Percentiles rank a stretch among this genome's conserved stretches.
phyloP scores from a whole-genome alignment of 768 basidiomycete species.

The Pisolithus sp. region DNA sequence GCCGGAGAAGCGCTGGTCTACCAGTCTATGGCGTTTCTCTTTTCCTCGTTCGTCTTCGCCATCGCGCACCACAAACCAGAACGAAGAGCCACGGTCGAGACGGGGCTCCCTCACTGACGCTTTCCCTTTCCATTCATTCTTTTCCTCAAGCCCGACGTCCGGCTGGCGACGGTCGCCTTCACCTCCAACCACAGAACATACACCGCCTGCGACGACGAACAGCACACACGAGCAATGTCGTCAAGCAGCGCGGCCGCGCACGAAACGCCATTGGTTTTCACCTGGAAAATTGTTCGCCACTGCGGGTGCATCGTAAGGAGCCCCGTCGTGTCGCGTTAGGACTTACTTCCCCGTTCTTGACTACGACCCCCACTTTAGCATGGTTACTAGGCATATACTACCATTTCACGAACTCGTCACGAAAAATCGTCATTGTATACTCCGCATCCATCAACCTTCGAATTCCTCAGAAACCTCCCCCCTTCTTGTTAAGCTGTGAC shows the following conservation, averaged over 20 bases:
- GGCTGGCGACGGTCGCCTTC: slow-evolving; percentile 34
- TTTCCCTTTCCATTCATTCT: slow-evolving; percentile 41
- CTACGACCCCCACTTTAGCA: neutral
- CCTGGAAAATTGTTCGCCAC: slow-evolving; percentile 45
- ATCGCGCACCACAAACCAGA: slow-evolving; percentile 20
- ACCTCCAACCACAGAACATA: slow-evolving; percentile 31
- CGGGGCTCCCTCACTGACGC: slow-evolving; percentile 32
- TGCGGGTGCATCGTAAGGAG: slow-evolving; percentile 31
- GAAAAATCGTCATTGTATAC: neutral
- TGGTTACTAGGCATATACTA: slow-evolving; percentile 1
- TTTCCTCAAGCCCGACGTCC: slow-evolving; percentile 25
- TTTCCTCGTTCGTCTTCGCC: slow-evolving; percentile 27
- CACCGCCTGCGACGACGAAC: slow-evolving; percentile 20
- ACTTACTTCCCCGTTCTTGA: neutral
- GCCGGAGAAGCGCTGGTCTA: slow-evolving; percentile 26
- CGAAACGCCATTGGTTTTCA: slow-evolving; percentile 50
- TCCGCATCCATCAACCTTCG: neutral
- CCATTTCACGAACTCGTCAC: slow-evolving; percentile 1
- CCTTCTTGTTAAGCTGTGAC: neutral
- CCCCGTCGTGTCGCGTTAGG: neutral
- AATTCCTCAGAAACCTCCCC: neutral
- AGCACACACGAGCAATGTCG: slow-evolving; percentile 29
- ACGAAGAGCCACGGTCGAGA: slow-evolving; percentile 22
- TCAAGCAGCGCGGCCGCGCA: slow-evolving; percentile 29
- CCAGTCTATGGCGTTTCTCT: slow-evolving; percentile 30